A percentile compares a stretch with the other conserved stretches of the same genome.
Evolutionary conservation across 352 stramenopile genomes (phyloP).

Genomic region (Pythium scleroteichum): DNA sequence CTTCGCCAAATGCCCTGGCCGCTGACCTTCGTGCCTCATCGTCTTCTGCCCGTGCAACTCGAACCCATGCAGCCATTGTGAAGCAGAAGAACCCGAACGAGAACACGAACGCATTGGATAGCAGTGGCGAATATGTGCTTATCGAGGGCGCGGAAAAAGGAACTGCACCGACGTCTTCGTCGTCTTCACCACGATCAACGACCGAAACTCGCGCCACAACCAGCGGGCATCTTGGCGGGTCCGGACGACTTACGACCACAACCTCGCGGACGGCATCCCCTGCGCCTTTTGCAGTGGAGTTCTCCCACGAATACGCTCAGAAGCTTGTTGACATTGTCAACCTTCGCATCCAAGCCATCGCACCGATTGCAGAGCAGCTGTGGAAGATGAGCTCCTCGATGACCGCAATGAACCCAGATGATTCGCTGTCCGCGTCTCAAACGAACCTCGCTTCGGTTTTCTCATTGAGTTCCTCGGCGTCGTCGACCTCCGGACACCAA

Average conservation of each 20-base stretch:
- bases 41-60: background rate
- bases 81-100: constrained; percentile 16
- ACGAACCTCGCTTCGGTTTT: constrained; percentile 59
- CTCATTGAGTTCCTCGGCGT: constrained; percentile 54
- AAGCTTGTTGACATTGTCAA: constrained; percentile 68
- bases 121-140: constrained; percentile 66
- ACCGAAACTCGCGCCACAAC: background rate
- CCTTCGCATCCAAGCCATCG: constrained; percentile 63
- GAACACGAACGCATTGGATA: constrained; percentile 39
- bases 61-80: constrained; percentile 13
- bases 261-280: background rate
- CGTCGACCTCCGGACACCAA: constrained; percentile 39
- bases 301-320: constrained; percentile 49
- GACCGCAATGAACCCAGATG: constrained; percentile 9
- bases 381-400: constrained; percentile 45
- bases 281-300: constrained; percentile 23
- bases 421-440: constrained; percentile 30
- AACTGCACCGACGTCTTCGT: background rate
- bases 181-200: constrained; percentile 4
- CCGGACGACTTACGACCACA: background rate
- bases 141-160: constrained; percentile 48
- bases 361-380: constrained; percentile 60
- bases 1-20: constrained; percentile 24
- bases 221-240: background rate
- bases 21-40: background rate